phyloP scores from a whole-genome alignment of 345 rosid species.

The Salix exigua region DNA sequence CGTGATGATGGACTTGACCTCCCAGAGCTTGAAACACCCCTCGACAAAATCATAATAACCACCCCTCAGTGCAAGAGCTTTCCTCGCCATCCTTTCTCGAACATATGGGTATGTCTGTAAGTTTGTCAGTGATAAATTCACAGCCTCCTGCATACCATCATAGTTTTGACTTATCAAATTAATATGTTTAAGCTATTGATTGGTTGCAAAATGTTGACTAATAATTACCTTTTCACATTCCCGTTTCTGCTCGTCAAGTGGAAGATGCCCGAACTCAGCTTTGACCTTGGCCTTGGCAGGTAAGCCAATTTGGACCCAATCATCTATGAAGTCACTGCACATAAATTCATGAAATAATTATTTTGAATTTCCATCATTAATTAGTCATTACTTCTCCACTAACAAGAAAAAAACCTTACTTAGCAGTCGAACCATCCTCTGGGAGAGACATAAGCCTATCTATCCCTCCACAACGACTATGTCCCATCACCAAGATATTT shows the following conservation, averaged over 20 bases:
- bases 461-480: constrained; percentile 28
- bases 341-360: neutral
- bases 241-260: neutral
- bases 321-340: constrained; percentile 30
- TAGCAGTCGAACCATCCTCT: constrained; percentile 1
- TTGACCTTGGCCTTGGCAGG: constrained; percentile 29
- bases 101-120: constrained; percentile 26
- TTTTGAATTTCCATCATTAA: neutral
- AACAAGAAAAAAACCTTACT: constrained; percentile 7
- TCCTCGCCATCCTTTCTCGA: constrained; percentile 2
- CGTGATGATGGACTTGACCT: neutral
- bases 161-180: neutral
- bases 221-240: constrained; percentile 20
- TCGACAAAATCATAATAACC: constrained; percentile 22
- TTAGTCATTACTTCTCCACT: neutral
- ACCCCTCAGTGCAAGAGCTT: constrained; percentile 16
- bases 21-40: constrained; percentile 25
- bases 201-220: no score
- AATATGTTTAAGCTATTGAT: neutral
- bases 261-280: neutral
- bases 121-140: constrained; percentile 25
- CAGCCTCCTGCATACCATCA: constrained; percentile 23
- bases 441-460: constrained; percentile 19
- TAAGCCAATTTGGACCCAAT: constrained; percentile 28
- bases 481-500: constrained; percentile 26